phyloP scores from a whole-genome alignment of 1,284 basidiomycete species.

The Taiwanofungus camphoratus region DNA sequence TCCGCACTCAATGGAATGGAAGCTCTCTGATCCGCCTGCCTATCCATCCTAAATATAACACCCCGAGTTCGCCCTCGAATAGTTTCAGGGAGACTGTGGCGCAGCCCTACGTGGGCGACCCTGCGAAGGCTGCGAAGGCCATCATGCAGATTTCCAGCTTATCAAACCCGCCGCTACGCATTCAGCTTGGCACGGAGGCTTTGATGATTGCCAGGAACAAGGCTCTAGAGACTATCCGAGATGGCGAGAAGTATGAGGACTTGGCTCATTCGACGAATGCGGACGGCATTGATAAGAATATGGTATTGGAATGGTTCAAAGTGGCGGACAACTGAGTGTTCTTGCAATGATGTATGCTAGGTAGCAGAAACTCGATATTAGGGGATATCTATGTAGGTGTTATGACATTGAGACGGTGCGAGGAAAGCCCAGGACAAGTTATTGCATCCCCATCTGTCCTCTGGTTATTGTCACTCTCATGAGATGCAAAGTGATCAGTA shows the following conservation, averaged over 20 bases:
- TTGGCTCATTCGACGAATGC: neutral
- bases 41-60: neutral
- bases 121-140: neutral
- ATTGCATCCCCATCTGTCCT: too few species aligned
- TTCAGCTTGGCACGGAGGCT: neutral
- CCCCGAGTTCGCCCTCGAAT: neutral
- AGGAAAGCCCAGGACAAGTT: too few species aligned
- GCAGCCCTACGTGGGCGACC: neutral
- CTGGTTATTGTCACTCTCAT: too few species aligned
- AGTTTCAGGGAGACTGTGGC: neutral
- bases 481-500: too few species aligned
- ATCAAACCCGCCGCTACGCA: neutral
- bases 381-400: too few species aligned
- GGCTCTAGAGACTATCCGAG: neutral
- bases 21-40: neutral
- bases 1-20: neutral
- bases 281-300: neutral
- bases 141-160: neutral
- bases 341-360: too few species aligned
- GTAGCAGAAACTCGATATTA: too few species aligned
- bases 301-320: neutral
- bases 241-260: constrained; percentile 6
- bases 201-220: neutral
- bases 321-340: too few species aligned
- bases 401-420: too few species aligned